phyloP scores from a whole-genome alignment of 768 basidiomycete genomes.

The Nidularia pulvinata region DNA sequence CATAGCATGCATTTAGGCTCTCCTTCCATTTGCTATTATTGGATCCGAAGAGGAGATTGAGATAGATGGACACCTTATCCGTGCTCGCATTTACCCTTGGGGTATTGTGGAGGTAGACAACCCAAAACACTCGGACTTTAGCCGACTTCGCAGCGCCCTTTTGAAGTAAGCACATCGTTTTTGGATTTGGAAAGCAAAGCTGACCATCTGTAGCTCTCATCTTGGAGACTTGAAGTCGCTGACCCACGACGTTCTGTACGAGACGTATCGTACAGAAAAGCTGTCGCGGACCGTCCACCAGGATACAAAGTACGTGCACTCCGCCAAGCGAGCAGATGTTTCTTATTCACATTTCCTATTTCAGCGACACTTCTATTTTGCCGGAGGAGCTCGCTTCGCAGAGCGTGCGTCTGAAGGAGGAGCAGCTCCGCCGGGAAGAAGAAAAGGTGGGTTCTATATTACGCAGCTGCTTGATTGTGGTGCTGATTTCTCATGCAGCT shows the following conservation, averaged over 20 bases:
- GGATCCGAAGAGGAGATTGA: constrained; percentile 98
- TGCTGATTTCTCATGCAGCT: constrained; percentile 43
- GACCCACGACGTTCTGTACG: constrained; percentile 93
- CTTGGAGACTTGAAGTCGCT: constrained; percentile 92
- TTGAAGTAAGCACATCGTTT: constrained; percentile 79
- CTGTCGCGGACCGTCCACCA: constrained; percentile 87
- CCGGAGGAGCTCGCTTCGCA: constrained; percentile 98
- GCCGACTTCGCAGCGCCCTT: constrained; percentile 87
- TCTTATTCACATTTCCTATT: constrained; percentile 15
- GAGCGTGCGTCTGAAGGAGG: constrained; percentile 97
- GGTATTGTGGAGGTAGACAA: constrained; percentile 99
- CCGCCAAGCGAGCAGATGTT: not conserved
- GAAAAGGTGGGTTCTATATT: constrained; percentile 80
- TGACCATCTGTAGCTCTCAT: constrained; percentile 70
- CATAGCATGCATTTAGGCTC: constrained; percentile 46
- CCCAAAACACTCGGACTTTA: constrained; percentile 99
- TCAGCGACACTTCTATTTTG: constrained; percentile 84
- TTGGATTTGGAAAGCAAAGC: too few relatives aligned
- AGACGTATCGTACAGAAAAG: constrained; percentile 98
- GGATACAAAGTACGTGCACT: constrained; percentile 61
- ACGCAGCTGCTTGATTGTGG: not conserved
- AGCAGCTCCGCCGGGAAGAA: constrained; percentile 95
- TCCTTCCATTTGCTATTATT: constrained; percentile 96
- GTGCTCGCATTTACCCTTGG: constrained; percentile 98
- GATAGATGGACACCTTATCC: constrained; percentile 86